phyloP scores from a whole-genome alignment of 345 rosid species.

The Brassica nigra region DNA sequence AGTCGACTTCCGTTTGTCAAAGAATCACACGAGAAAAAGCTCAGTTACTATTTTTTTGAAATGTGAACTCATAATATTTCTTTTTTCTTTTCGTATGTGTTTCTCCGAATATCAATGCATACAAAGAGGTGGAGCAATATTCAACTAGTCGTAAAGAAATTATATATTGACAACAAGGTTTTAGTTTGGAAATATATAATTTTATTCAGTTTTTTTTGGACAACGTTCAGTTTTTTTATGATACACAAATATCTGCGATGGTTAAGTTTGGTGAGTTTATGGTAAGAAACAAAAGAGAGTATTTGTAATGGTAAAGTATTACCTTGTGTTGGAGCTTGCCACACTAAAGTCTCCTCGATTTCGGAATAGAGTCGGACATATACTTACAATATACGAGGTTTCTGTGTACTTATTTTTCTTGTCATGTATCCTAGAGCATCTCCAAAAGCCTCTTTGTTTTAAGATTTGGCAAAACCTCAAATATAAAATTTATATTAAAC shows the following conservation, averaged over 20 bases:
- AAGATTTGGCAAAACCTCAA: no score
- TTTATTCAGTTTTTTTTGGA: neutral
- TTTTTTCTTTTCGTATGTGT: neutral
- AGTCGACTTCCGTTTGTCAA: slow-evolving; percentile 36
- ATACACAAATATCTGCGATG: neutral
- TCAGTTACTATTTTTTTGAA: no score
- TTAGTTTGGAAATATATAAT: neutral
- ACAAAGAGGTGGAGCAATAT: neutral
- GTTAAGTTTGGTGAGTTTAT: neutral
- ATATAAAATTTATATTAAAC: no score
- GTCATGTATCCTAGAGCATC: neutral
- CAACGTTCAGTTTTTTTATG: neutral
- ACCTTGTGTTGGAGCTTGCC: neutral
- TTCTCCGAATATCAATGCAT: slow-evolving; percentile 25
- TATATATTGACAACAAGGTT: neutral
- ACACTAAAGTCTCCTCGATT: neutral
- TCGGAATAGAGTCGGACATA: neutral
- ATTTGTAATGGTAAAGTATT: neutral
- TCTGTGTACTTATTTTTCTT: neutral
- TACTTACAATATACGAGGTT: neutral
- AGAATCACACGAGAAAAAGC: slow-evolving; percentile 27
- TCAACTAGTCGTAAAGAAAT: neutral
- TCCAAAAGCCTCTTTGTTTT: no score
- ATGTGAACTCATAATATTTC: slow-evolving; percentile 23
- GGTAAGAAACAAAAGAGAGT: neutral